A percentile compares a stretch with the other conserved stretches of the same genome.
phyloP scores from a whole-genome alignment of 1,284 basidiomycete genomes.

The Anthracocystis walkeri region DNA sequence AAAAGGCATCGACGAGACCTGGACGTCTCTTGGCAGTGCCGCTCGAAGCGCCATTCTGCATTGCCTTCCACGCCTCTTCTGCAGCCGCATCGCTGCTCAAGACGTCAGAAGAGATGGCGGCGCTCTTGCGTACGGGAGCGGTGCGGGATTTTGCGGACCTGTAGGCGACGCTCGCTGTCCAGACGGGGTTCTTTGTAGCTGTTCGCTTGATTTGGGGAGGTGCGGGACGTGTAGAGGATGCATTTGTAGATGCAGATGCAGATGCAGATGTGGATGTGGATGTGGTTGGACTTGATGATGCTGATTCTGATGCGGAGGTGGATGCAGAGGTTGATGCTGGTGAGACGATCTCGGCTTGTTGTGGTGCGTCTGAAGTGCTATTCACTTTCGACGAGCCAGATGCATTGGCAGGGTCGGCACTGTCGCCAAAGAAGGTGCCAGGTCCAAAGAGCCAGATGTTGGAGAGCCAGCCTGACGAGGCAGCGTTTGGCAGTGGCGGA shows the following conservation, averaged over 20 bases:
- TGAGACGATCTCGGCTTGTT: conserved; percentile 1
- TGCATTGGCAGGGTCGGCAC: neutral
- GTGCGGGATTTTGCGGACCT: conserved; percentile 37
- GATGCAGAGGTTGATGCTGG: conserved; percentile 7
- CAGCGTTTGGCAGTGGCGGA: conserved; percentile 16
- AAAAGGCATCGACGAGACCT: conserved; percentile 45
- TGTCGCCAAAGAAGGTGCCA: conserved; percentile 18
- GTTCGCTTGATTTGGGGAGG: conserved; percentile 22
- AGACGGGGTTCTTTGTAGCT: conserved; percentile 35
- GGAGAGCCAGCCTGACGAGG: conserved; percentile 38
- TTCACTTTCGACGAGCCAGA: neutral
- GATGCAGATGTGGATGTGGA: conserved; percentile 5
- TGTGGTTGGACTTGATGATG: conserved; percentile 8
- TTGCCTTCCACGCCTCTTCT: conserved; percentile 29
- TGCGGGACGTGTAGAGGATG: neutral
- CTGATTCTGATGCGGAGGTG: conserved; percentile 2
- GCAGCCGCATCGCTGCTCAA: conserved; percentile 23
- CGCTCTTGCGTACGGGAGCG: conserved; percentile 29
- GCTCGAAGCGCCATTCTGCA: conserved; percentile 19
- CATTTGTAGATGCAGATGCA: neutral
- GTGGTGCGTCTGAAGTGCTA: neutral
- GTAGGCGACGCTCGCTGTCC: conserved; percentile 50
- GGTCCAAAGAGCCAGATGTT: conserved; percentile 47
- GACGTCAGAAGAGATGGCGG: conserved; percentile 13
- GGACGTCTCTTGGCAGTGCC: conserved; percentile 19